These are phyloP conservation scores for Peronospora tabacina DNA, from an alignment of 352 stramenopile genomes.

Conservation along the genomic window DNA sequence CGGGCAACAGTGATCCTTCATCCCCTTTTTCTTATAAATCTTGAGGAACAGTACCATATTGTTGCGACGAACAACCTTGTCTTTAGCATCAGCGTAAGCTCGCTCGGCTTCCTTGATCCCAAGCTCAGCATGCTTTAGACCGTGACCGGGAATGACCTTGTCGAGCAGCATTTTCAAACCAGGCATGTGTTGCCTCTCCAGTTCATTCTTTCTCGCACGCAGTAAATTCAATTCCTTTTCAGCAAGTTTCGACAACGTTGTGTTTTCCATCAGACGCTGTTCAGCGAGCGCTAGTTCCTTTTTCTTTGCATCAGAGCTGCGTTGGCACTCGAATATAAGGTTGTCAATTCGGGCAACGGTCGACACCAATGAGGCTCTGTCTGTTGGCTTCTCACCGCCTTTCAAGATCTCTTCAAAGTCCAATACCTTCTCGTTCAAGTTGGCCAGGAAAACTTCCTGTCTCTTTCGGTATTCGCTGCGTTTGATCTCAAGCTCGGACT, in stretches of 20 bases:
- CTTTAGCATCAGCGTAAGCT: constrained; percentile 68
- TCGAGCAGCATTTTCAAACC: constrained; percentile 43
- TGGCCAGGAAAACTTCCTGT: constrained; percentile 34
- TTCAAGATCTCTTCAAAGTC: constrained; percentile 36
- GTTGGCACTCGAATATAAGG: constrained; percentile 22
- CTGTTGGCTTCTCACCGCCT: constrained; percentile 21
- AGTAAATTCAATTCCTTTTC: constrained; percentile 39
- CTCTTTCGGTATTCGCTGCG: constrained; percentile 37
- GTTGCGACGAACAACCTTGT: constrained; percentile 71
- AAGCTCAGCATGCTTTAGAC: constrained; percentile 41
- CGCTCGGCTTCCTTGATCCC: constrained; percentile 48
- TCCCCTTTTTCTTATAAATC: constrained; percentile 79
- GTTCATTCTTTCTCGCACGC: constrained; percentile 36
- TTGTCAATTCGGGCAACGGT: constrained; percentile 23
- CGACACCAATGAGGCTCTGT: constrained; percentile 25
- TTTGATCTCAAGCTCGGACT: constrained; percentile 45
- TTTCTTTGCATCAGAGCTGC: constrained; percentile 20
- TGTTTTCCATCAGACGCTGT: constrained; percentile 43
- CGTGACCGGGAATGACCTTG: constrained; percentile 37
- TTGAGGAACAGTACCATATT: constrained; percentile 79
- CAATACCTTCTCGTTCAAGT: constrained; percentile 36
- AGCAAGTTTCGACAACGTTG: constrained; percentile 36
- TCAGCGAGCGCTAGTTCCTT: constrained; percentile 29
- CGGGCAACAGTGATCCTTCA: constrained; percentile 74
- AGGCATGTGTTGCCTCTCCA: constrained; percentile 49